Evolutionary conservation across 768 basidiomycete genomes (phyloP).

Genomic region (Cystobasidium onofrii): DNA sequence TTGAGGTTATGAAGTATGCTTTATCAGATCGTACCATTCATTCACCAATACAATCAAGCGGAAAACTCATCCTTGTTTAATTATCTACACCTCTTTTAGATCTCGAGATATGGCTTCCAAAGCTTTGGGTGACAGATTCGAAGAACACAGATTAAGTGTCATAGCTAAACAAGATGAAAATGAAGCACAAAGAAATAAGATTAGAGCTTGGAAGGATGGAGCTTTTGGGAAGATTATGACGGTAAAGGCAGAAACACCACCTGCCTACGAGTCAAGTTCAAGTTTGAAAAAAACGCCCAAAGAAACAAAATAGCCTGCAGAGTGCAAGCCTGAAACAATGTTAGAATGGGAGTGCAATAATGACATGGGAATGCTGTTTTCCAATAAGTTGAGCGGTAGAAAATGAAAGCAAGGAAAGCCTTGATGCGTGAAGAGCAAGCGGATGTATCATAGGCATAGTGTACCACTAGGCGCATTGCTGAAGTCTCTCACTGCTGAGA

Average conservation of each 20-base stretch:
- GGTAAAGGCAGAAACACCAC: background rate
- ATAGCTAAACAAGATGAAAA: background rate
- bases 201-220: background rate
- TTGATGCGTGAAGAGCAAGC: no score
- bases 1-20: background rate
- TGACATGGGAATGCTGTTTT: background rate
- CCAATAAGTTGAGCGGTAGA: background rate
- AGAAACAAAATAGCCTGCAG: no score
- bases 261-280: background rate
- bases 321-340: no score
- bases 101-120: background rate
- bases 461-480: no score
- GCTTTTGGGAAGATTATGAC: background rate
- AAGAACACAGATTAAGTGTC: background rate
- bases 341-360: no score
- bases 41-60: no score
- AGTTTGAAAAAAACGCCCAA: no score
- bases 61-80: no score
- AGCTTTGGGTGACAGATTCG: background rate
- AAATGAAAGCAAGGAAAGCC: background rate
- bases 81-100: background rate
- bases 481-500: background rate
- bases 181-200: background rate
- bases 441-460: background rate
- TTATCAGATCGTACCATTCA: no score